A percentile compares a stretch with the other conserved stretches of the same genome.
phyloP scores from a whole-genome alignment of 2,329 filamentous ascomycete genomes.

The Penicillium sp. region DNA sequence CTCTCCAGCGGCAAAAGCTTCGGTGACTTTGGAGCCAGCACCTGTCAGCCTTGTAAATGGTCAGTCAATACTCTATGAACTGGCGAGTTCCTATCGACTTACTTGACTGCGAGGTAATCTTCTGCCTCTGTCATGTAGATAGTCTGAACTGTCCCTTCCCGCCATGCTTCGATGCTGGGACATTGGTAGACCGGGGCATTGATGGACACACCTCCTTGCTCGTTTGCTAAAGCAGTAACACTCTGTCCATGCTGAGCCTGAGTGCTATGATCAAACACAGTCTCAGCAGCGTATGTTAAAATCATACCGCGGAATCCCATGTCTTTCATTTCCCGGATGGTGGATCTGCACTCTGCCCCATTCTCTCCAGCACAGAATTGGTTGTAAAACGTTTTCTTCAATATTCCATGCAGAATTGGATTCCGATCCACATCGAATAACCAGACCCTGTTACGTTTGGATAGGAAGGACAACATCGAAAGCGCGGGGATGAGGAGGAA shows the following conservation, averaged over 20 bases:
- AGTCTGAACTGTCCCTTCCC: slow-evolving; percentile 70
- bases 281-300: slow-evolving; percentile 78
- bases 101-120: slow-evolving; percentile 66
- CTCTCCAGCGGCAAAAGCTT: slow-evolving; percentile 61
- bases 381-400: slow-evolving; percentile 69
- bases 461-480: slow-evolving; percentile 64
- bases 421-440: slow-evolving; percentile 74
- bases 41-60: slow-evolving; percentile 62
- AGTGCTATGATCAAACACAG: slow-evolving; percentile 56
- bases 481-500: slow-evolving; percentile 68
- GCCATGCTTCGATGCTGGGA: slow-evolving; percentile 57
- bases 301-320: slow-evolving; percentile 83
- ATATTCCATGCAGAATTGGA: slow-evolving; percentile 63
- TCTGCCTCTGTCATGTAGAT: slow-evolving; percentile 50
- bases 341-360: slow-evolving; percentile 62
- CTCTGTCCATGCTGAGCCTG: slow-evolving; percentile 22
- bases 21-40: slow-evolving; percentile 68
- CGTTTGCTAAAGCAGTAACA: slow-evolving; percentile 13
- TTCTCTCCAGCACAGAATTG: slow-evolving; percentile 89
- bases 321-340: slow-evolving; percentile 63
- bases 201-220: slow-evolving; percentile 6
- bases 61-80: background rate
- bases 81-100: background rate
- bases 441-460: slow-evolving; percentile 50
- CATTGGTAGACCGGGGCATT: slow-evolving; percentile 15